Percentiles rank a stretch among this genome's conserved stretches.
phyloP scores from a whole-genome alignment of 192 early-diverging fungal genomes.

The Coemansia guatemalensis region DNA sequence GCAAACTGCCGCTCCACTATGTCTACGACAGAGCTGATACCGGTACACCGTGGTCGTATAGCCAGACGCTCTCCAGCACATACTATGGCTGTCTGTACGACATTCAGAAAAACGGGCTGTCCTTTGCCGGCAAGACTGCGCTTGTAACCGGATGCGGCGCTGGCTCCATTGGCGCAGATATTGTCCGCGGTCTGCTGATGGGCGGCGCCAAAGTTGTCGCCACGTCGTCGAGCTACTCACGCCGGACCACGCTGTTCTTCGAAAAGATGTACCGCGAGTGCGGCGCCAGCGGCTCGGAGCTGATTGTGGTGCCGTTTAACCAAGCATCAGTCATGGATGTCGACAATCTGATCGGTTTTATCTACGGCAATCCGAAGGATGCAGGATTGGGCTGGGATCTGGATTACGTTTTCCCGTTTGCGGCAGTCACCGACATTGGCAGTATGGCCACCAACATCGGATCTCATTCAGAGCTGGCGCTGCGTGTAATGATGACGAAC shows the following conservation, averaged over 20 bases:
- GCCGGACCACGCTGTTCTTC: slow-evolving; percentile 77
- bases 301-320: slow-evolving; percentile 96
- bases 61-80: slow-evolving; percentile 62
- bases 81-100: slow-evolving; percentile 74
- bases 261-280: slow-evolving; percentile 82
- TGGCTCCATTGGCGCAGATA: slow-evolving; percentile 88
- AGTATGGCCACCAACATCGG: slow-evolving; percentile 80
- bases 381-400: slow-evolving; percentile 84
- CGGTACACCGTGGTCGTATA: slow-evolving; percentile 60
- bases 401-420: slow-evolving; percentile 92
- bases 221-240: slow-evolving; percentile 87
- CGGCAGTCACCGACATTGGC: slow-evolving; percentile 84
- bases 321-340: slow-evolving; percentile 84
- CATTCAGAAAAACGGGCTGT: slow-evolving; percentile 74
- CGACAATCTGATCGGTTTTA: slow-evolving; percentile 74
- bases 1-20: slow-evolving; percentile 53
- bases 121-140: slow-evolving; percentile 78
- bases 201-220: slow-evolving; percentile 89
- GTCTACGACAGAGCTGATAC: background rate
- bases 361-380: slow-evolving; percentile 62
- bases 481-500: slow-evolving; percentile 93
- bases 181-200: slow-evolving; percentile 82
- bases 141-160: slow-evolving; percentile 88
- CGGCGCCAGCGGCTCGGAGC: slow-evolving; percentile 79
- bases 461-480: slow-evolving; percentile 84